phyloP scores from a whole-genome alignment of 129 eudicot genomes.

The Pulicaria dysenterica region DNA sequence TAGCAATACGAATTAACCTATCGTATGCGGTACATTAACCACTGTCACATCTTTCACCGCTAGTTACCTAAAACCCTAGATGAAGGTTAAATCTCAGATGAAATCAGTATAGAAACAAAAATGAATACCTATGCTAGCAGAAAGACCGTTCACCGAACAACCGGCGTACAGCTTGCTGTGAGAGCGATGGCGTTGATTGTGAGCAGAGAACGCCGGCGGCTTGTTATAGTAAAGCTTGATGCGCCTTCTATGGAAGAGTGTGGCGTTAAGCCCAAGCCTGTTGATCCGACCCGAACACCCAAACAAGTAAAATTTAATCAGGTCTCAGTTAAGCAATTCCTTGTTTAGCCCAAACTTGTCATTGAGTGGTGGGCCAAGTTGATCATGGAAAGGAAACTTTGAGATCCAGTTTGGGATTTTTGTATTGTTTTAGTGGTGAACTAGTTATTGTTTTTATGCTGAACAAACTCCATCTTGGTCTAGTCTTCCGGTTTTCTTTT shows the following conservation, averaged over 20 bases:
- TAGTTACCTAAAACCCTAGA: constrained; percentile 33
- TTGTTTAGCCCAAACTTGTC: neutral
- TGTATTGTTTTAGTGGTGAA: too few species aligned
- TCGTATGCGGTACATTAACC: neutral
- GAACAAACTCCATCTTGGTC: too few species aligned
- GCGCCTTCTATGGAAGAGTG: constrained; percentile 7
- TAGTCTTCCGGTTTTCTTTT: too few species aligned
- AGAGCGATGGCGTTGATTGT: constrained; percentile 12
- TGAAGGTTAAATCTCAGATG: constrained; percentile 29
- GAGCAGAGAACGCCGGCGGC: constrained; percentile 37
- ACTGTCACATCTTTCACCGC: neutral
- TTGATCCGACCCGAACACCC: constrained; percentile 19
- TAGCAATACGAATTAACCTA: constrained; percentile 10
- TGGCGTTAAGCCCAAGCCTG: constrained; percentile 19
- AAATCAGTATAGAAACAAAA: neutral
- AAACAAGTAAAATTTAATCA: neutral
- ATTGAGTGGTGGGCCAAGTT: too few species aligned
- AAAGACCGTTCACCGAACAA: constrained; percentile 15
- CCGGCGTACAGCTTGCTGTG: constrained; percentile 17
- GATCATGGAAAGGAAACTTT: too few species aligned
- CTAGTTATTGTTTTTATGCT: too few species aligned
- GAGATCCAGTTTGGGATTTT: too few species aligned
- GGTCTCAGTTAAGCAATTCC: neutral
- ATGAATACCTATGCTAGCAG: constrained; percentile 19
- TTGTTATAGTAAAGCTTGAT: constrained; percentile 19